Percentiles rank a stretch among this genome's conserved stretches.
phyloP scores from a whole-genome alignment of 495 filamentous ascomycete species.

The Aspergillus nanangensis region DNA sequence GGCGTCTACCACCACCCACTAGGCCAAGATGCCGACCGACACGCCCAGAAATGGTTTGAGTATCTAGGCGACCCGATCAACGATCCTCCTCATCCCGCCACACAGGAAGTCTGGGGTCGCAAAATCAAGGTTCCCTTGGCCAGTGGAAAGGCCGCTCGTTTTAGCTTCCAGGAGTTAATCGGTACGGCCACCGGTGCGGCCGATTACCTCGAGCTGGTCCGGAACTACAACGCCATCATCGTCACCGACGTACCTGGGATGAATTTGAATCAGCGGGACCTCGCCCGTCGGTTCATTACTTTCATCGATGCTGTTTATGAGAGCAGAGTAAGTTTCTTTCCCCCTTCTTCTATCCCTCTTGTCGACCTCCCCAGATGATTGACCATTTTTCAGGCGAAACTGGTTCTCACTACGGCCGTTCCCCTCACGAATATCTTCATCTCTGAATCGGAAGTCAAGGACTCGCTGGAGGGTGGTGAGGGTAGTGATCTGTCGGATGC shows the following conservation, averaged over 20 bases:
- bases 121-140: slow-evolving; percentile 83
- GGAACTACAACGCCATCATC: slow-evolving; percentile 87
- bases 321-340: slow-evolving; percentile 43
- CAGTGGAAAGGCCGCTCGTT: slow-evolving; percentile 82
- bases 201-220: slow-evolving; percentile 90
- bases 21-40: slow-evolving; percentile 67
- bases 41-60: slow-evolving; percentile 91
- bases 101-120: slow-evolving; percentile 90
- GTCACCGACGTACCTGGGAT: slow-evolving; percentile 89
- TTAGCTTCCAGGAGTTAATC: slow-evolving; percentile 87
- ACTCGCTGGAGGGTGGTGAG: slow-evolving; percentile 33
- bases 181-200: slow-evolving; percentile 83
- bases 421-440: slow-evolving; percentile 85
- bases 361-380: not conserved
- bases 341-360: not conserved
- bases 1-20: slow-evolving; percentile 90
- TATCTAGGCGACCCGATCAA: slow-evolving; percentile 81
- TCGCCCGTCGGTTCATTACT: slow-evolving; percentile 90
- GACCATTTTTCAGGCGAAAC: slow-evolving; percentile 60
- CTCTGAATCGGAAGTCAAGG: slow-evolving; percentile 67
- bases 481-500: slow-evolving; percentile 66
- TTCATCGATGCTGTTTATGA: slow-evolving; percentile 97
- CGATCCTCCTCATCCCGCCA: slow-evolving; percentile 70
- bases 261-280: slow-evolving; percentile 79
- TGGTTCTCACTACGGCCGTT: slow-evolving; percentile 85